Percentiles rank a stretch among this genome's conserved stretches.
Conservation (phyloP, 257 asterid genomes). For the Anisodus tanguticus region DNA sequence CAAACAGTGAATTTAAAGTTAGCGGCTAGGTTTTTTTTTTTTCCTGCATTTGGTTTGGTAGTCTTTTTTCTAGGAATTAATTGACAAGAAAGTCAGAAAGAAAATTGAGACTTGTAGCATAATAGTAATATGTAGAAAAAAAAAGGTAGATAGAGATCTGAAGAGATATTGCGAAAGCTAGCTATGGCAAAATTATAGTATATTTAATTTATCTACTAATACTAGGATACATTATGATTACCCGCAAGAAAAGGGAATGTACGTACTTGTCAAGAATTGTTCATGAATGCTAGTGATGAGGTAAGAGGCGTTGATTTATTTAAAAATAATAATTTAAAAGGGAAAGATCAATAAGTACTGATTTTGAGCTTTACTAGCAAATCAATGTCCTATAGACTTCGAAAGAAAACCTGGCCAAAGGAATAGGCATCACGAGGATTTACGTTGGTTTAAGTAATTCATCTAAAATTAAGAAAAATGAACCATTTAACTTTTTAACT, state of each 20-base stretch:
- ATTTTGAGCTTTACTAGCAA: conserved; percentile 51
- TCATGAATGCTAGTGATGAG: conserved; percentile 42
- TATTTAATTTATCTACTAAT: conserved; percentile 18
- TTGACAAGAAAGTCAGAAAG: conserved; percentile 45
- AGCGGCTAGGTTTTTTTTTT: conserved; percentile 27
- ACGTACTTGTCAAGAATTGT: conserved; percentile 5
- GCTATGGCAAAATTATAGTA: conserved; percentile 19
- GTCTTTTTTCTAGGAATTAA: conserved; percentile 40
- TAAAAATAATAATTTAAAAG: conserved; percentile 31
- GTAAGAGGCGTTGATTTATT: conserved; percentile 54
- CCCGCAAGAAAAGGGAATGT: conserved; percentile 48
- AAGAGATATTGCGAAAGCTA: conserved; percentile 56
- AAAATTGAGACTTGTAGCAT: conserved; percentile 32
- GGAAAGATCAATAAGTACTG: conserved; percentile 28
- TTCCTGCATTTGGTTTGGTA: no score
- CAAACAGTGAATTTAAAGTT: conserved; percentile 40
- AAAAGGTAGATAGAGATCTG: conserved; percentile 30
- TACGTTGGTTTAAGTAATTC: no score
- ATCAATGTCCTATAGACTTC: conserved; percentile 41
- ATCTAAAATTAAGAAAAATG: no score
- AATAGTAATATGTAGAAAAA: conserved; percentile 23
- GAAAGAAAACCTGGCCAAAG: conserved; percentile 40
- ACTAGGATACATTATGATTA: conserved; percentile 50
- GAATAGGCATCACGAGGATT: background rate
- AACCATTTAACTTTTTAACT: no score